Percentiles rank a stretch among this genome's conserved stretches.
These are phyloP conservation scores for Fraxinus cuspidata DNA, from an alignment of 257 asterid species.

Conservation along the genomic window DNA sequence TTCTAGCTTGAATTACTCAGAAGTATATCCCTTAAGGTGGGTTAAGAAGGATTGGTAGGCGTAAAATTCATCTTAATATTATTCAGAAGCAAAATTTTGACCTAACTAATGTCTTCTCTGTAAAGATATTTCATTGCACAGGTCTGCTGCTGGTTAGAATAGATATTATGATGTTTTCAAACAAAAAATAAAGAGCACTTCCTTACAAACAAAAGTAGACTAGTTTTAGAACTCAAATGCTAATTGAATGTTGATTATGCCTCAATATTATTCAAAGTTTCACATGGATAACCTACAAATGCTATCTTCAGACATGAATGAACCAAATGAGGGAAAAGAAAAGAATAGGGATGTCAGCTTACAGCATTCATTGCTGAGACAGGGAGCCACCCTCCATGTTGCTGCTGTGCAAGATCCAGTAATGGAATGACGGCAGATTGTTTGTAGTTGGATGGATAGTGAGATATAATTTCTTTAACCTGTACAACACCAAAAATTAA, in stretches of 20 bases:
- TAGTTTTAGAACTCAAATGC: constrained; percentile 1
- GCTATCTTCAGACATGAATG: not conserved
- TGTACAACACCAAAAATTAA: constrained; percentile 33
- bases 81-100: not conserved
- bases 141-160: not conserved
- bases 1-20: not conserved
- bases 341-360: constrained; percentile 32
- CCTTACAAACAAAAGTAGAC: not conserved
- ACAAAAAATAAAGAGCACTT: not conserved
- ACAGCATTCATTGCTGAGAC: constrained; percentile 98
- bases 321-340: constrained; percentile 18
- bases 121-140: not conserved
- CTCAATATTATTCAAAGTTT: constrained; percentile 12
- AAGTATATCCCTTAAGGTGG: not conserved
- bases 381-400: constrained; percentile 98
- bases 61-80: not conserved
- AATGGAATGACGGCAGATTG: constrained; percentile 95
- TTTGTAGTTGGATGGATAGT: constrained; percentile 94
- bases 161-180: not conserved
- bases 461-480: constrained; percentile 84
- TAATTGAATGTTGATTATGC: constrained; percentile 6
- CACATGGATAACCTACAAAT: not conserved
- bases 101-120: not conserved
- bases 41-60: not conserved
- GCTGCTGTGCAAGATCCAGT: constrained; percentile 98